Percentiles rank a stretch among this genome's conserved stretches.
phyloP scores from a whole-genome alignment of 129 eudicot species.

The Flaveria linearis region DNA sequence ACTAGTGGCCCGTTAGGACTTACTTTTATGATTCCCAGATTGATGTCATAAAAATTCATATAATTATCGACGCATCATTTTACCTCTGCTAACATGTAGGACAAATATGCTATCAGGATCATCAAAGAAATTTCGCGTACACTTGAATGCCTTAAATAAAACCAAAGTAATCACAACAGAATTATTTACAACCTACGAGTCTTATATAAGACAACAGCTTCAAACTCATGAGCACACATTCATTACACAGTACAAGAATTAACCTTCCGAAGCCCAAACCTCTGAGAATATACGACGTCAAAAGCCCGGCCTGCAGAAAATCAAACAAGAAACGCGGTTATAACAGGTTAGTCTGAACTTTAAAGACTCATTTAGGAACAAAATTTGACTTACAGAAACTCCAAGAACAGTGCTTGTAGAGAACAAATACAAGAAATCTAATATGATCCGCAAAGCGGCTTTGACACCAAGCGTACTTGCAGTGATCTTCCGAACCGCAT shows the following conservation, averaged over 20 bases:
- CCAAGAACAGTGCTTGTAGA: conserved; percentile 87
- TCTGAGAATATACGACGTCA: conserved; percentile 73
- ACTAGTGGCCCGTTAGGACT: background rate
- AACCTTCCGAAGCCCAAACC: conserved; percentile 91
- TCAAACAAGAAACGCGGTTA: background rate
- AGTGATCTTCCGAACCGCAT: conserved; percentile 82
- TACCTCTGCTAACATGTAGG: conserved; percentile 98
- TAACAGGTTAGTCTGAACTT: background rate
- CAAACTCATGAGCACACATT: background rate
- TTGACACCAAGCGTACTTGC: conserved; percentile 49
- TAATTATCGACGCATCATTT: background rate
- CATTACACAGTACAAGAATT: background rate
- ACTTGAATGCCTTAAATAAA: conserved; percentile 65
- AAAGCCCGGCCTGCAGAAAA: conserved; percentile 73
- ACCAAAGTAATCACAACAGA: background rate
- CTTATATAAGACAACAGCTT: background rate
- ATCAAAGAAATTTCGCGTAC: conserved; percentile 92
- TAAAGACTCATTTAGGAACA: no score
- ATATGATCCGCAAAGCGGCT: conserved; percentile 50
- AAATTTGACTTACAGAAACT: conserved; percentile 50
- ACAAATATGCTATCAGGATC: conserved; percentile 83
- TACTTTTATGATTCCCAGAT: background rate
- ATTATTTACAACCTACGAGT: background rate
- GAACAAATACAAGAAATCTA: conserved; percentile 79
- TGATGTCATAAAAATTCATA: background rate